Conservation (phyloP, 2,329 filamentous ascomycete species). For the Exophiala xenobiotica region DNA sequence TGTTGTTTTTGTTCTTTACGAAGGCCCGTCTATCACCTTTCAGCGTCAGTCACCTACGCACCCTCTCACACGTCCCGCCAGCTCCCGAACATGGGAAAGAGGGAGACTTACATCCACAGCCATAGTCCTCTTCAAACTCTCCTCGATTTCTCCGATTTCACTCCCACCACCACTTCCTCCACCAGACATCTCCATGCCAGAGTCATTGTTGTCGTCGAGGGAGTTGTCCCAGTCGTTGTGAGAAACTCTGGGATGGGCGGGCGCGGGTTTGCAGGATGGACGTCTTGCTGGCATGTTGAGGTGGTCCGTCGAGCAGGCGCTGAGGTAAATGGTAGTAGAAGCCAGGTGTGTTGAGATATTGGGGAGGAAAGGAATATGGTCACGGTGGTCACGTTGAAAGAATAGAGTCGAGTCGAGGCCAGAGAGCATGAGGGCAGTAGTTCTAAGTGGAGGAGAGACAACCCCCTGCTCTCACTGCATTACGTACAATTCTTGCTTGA, state of each 20-base stretch:
- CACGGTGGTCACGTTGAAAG: no score
- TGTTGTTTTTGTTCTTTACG: conserved; percentile 22
- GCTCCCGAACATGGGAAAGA: neutral
- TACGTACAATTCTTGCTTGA: no score
- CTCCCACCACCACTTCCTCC: neutral
- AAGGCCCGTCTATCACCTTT: conserved; percentile 8
- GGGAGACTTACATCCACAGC: conserved; percentile 20
- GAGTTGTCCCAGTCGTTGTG: no score
- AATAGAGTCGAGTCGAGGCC: no score
- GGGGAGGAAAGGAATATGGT: neutral
- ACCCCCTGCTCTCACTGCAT: no score
- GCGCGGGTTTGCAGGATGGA: neutral
- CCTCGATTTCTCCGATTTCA: conserved; percentile 3
- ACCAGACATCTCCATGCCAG: neutral
- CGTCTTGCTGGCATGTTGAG: neutral
- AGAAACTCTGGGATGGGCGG: neutral
- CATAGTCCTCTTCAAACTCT: conserved; percentile 16
- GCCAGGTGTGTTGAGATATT: neutral
- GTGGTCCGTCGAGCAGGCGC: neutral
- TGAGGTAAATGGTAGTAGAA: neutral
- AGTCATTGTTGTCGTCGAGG: conserved; percentile 1
- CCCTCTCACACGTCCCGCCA: no score
- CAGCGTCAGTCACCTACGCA: neutral
- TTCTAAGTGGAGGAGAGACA: no score
- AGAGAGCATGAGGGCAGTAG: no score